Evolutionary conservation across 345 rosid species (phyloP), one percentile per base, ranked within the genome.

Genomic region (Salix udensis): DNA sequence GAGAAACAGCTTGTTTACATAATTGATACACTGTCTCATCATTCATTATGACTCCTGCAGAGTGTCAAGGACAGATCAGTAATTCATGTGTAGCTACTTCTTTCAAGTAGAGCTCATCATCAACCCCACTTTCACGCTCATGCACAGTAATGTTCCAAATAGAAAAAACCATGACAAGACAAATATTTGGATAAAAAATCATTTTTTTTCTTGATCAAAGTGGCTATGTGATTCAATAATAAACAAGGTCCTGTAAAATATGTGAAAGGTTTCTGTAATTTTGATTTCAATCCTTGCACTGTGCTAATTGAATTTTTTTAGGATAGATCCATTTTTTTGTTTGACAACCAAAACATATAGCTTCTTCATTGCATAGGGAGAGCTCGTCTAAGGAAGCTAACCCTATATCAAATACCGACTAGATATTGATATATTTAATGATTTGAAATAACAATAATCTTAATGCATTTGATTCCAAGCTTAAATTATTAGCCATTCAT

Each of bases 1-100:
- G 98, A 75, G 89, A 84, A 64, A 94, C 93, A 52, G 97, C 97
- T 88, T 94, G 97, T 80, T 92, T 94, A 67, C 97, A 84, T 71
- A 94, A 80, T 82, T 92, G 98, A 88, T 90, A 94, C 65, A 94
- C 92, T 5, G 97, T 92, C 87, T 94, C 98, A 75, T 94, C 97
- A 84, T 94, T 94, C 90, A 94, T 77, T 78, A 94, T 92, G 34
- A 92, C 93, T 15, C 97, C 97, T 94, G 81, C 72, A 85, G 46
- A 4, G 74, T 67, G 78, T 78, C 34, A 36, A 48, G 48, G 28
- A 70, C 21, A 70, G 28, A 68, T 79, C 61, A 82, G 74, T 21
- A 46, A 72, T 36, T 21, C 71, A 74, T 28, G 36, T 15, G 31
- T 52, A 24, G 34, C 34, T 65, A 48, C 15, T 60, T 37, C 26